Evolutionary conservation across 257 asterid species (phyloP), one percentile per base, ranked within the genome.

Genomic region (Avicennia marina): DNA sequence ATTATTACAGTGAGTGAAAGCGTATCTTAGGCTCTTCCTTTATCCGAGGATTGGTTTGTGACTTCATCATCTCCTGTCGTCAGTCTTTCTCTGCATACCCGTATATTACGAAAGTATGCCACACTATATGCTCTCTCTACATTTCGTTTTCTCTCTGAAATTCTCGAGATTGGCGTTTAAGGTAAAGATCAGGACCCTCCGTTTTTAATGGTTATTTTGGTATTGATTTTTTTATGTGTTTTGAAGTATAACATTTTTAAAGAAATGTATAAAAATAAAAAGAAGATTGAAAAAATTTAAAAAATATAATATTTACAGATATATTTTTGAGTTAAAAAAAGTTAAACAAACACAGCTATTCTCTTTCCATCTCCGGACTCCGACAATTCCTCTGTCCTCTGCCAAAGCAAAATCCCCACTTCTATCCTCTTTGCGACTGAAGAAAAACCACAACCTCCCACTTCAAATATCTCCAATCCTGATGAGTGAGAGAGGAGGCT

Each of bases 401-500:
- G n/a, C n/a, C n/a, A n/a, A n/a, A n/a, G n/a, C 62, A 34, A 48
- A 31, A 62, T 39, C 19, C 45, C 34, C 27, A 10, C 45, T 3
- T 3, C 29, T 22, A 34, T 29, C 43, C 45, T 43, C 22, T 40
- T 12, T 49, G 48, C 15, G 27, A 22, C 36, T 44, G 27, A 34
- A 18, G 20, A 15, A 38, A 44, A 56, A 46, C 7, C 41, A 48
- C 63, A 13, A 16, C 34, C 34, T 36, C 39, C 27, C 25, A 39
- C 32, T 34, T 29, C 20, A 36, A 38, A 43, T 66, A 59, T 29
- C 15, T 10, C 31, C n/a, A 61, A 33, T 52, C 74, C 78, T 73
- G 78, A 81, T 84, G 90, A 74, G 68, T 66, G 86, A 78, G 73
- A 69, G 84, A 74, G 89, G 76, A 34, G 89, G 85, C 88, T 82